Evolutionary conservation across 1,139 yeast species (phyloP).

Genomic region (Schwanniomyces etchellsii): DNA sequence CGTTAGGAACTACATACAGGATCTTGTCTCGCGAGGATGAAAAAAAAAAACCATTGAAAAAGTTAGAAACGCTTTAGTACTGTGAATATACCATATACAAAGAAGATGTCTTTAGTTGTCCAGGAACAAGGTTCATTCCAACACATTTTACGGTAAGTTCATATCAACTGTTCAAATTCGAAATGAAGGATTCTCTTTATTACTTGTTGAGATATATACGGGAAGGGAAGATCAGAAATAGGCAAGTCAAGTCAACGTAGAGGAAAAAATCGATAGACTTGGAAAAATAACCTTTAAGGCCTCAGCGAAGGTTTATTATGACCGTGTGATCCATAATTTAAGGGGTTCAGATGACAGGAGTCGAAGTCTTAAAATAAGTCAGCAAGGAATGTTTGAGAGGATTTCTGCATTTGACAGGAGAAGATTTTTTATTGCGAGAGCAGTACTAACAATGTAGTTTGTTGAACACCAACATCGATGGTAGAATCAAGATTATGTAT

Average conservation of each 20-base stretch:
- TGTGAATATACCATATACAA: constrained; percentile 5
- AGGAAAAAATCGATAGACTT: too few species aligned
- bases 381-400: neutral
- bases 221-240: too few species aligned
- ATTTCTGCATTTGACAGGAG: neutral
- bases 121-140: constrained; percentile 99
- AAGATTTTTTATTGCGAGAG: too few species aligned
- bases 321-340: too few species aligned
- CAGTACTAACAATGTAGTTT: constrained; percentile 72
- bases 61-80: constrained; percentile 1
- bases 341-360: neutral
- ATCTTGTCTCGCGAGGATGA: too few species aligned
- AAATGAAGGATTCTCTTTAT: too few species aligned
- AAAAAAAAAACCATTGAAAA: constrained; percentile 4
- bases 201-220: too few species aligned
- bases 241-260: too few species aligned
- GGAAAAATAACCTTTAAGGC: too few species aligned
- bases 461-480: constrained; percentile 99
- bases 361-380: neutral
- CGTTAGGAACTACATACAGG: too few species aligned
- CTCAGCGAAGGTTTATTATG: too few species aligned
- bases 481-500: constrained; percentile 99
- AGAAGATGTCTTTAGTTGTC: constrained; percentile 91
- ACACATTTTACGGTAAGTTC: constrained; percentile 98
- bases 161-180: too few species aligned